These are phyloP conservation scores for Macaranga tanarius DNA, from an alignment of 441 rosid genomes.

Conservation along the genomic window DNA sequence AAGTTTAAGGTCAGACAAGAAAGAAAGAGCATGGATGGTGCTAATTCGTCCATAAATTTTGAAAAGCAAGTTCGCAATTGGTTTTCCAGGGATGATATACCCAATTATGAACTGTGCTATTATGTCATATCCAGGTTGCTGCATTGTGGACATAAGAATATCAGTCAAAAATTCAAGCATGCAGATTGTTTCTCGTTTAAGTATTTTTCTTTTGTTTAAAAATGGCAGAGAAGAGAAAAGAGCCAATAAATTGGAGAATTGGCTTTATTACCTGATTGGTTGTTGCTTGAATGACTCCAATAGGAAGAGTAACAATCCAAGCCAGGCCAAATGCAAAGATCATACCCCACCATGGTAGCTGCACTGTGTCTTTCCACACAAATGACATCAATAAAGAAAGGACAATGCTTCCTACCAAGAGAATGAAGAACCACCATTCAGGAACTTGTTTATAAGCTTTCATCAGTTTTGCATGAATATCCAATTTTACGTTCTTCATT, in stretches of 20 bases:
- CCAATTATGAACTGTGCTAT: slow-evolving; percentile 97
- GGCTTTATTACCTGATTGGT: slow-evolving; percentile 72
- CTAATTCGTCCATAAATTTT: slow-evolving; percentile 95
- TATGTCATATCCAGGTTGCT: slow-evolving; percentile 99
- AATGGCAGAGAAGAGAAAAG: not conserved
- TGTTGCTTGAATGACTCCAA: slow-evolving; percentile 99
- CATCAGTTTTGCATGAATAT: slow-evolving; percentile 80
- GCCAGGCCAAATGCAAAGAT: slow-evolving; percentile 85
- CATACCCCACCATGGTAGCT: slow-evolving; percentile 98
- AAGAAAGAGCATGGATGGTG: slow-evolving; percentile 91
- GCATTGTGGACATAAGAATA: slow-evolving; percentile 30
- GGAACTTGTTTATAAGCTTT: slow-evolving; percentile 82
- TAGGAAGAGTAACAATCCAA: slow-evolving; percentile 89
- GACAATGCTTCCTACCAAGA: slow-evolving; percentile 58
- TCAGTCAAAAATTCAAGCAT: not conserved
- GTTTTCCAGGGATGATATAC: slow-evolving; percentile 81
- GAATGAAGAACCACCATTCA: slow-evolving; percentile 75
- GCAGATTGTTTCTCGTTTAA: not conserved
- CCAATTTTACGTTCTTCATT: slow-evolving; percentile 64
- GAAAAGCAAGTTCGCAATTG: slow-evolving; percentile 92
- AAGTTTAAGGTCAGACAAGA: slow-evolving; percentile 93
- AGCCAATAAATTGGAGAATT: too few species aligned
- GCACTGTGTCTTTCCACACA: slow-evolving; percentile 73
- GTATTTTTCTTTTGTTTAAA: too few species aligned
- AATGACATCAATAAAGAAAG: slow-evolving; percentile 72